These are phyloP conservation scores for Crucibulum laeve DNA, from an alignment of 768 basidiomycete species.

Conservation along the genomic window DNA sequence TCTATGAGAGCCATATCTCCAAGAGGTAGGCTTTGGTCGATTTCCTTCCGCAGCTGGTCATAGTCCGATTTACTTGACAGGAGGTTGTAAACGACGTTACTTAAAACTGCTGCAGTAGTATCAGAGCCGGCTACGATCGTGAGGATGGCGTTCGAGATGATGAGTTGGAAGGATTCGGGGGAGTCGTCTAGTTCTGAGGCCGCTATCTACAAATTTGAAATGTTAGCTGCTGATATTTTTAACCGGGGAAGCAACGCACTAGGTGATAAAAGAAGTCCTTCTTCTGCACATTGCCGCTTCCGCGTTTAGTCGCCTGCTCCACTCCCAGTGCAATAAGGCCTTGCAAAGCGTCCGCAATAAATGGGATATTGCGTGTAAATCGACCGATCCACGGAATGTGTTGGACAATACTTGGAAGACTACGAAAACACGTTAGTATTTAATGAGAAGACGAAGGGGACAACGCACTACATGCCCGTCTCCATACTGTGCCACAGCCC, in stretches of 20 bases:
- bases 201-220: constrained; percentile 9
- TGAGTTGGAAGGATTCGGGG: constrained; percentile 6
- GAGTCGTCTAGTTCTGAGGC: constrained; percentile 9
- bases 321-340: constrained; percentile 11
- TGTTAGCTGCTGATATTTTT: not conserved
- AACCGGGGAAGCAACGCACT: constrained; percentile 10
- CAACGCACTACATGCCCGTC: constrained; percentile 17
- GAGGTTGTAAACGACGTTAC: constrained; percentile 22
- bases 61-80: constrained; percentile 17
- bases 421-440: not conserved
- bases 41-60: constrained; percentile 18
- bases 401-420: constrained; percentile 12
- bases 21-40: constrained; percentile 15
- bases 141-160: constrained; percentile 17
- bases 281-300: constrained; percentile 7
- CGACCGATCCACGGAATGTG: constrained; percentile 18
- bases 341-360: constrained; percentile 7
- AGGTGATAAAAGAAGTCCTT: constrained; percentile 26
- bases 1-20: constrained; percentile 14
- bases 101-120: constrained; percentile 21
- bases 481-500: constrained; percentile 20
- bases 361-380: constrained; percentile 8
- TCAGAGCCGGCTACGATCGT: constrained; percentile 29
- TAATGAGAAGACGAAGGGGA: not conserved
- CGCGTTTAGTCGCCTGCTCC: constrained; percentile 16